phyloP scores from a whole-genome alignment of 352 stramenopile species.

The Pythium grandisporangium region DNA sequence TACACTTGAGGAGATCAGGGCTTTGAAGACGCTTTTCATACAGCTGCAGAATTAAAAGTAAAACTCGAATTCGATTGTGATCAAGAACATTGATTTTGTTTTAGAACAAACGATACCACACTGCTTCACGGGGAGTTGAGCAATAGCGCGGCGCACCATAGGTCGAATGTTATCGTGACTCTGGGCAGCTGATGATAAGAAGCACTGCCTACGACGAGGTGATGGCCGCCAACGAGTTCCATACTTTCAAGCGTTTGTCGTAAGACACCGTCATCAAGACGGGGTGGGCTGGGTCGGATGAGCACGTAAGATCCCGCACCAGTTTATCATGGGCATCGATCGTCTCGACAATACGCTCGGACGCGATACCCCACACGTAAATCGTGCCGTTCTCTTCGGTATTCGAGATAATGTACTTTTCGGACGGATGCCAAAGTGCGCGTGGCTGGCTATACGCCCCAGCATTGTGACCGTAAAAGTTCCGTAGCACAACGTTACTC shows the following conservation, averaged over 20 bases:
- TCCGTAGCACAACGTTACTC: constrained; percentile 53
- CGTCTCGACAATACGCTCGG: constrained; percentile 59
- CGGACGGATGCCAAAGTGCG: constrained; percentile 62
- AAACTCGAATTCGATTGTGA: too few species aligned
- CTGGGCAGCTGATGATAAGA: too few species aligned
- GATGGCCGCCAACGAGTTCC: constrained; percentile 10
- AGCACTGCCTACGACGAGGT: too few species aligned
- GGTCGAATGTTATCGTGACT: too few species aligned
- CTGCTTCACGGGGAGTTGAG: too few species aligned
- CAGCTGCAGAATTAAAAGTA: constrained; percentile 20
- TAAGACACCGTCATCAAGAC: constrained; percentile 67
- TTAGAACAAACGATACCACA: too few species aligned
- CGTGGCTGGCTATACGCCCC: constrained; percentile 74
- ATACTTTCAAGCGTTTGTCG: constrained; percentile 71
- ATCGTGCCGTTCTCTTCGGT: constrained; percentile 55
- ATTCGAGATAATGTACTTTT: constrained; percentile 82
- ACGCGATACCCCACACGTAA: constrained; percentile 71
- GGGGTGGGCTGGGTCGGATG: neutral
- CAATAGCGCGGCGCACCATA: too few species aligned
- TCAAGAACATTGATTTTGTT: too few species aligned
- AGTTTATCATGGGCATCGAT: constrained; percentile 63
- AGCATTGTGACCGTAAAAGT: constrained; percentile 79
- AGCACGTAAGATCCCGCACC: constrained; percentile 28
- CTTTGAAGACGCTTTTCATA: constrained; percentile 56
- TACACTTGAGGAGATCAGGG: constrained; percentile 60